Evolutionary conservation across 306 rosid genomes (phyloP), one percentile per base, ranked within the genome.

Genomic region (Castanea crenata): DNA sequence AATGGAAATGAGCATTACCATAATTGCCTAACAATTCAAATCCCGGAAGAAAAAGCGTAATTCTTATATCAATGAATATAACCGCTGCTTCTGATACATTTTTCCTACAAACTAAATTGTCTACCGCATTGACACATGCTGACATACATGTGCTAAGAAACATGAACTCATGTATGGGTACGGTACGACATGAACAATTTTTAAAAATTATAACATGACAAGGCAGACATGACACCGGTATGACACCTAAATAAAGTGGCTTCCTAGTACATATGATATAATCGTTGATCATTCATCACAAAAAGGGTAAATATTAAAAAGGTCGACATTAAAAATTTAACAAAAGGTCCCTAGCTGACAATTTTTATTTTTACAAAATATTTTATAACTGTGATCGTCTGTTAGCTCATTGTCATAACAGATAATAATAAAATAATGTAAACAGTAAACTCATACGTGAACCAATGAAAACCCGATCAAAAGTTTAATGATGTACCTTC

Each of bases 401-500:
- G n/a, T n/a, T n/a, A n/a, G n/a, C n/a, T n/a, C 7, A 7, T 38
- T 38, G 11, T 0, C 44, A 38, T 1, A 0, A 6, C 10, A 38
- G 10, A 6, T 0, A 1, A 38, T 38, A 38, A 38, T 38, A 38
- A 38, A 38, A 9, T 38, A 38, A 6, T 0, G 44, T 38, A 0
- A 35, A 0, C 2, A 35, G 9, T 38, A 1, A 6, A 38, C 10
- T 7, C 44, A 6, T 35, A 35, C 1, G 1, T 6, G 0, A 25
- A 6, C 44, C 44, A 1, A 1, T 38, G 0, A 38, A 38, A 38
- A 7, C 0, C 10, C 10, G 2, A 0, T 38, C 44, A 41, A 41
- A 7, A 41, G 46, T 41, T 41, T 8, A 41, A 41, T 0, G 3
- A 67, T 5, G 31, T 86, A 90, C 97, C 97, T 94, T 94, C 90